phyloP scores from a whole-genome alignment of 257 asterid genomes.

The Anisodus tanguticus region DNA sequence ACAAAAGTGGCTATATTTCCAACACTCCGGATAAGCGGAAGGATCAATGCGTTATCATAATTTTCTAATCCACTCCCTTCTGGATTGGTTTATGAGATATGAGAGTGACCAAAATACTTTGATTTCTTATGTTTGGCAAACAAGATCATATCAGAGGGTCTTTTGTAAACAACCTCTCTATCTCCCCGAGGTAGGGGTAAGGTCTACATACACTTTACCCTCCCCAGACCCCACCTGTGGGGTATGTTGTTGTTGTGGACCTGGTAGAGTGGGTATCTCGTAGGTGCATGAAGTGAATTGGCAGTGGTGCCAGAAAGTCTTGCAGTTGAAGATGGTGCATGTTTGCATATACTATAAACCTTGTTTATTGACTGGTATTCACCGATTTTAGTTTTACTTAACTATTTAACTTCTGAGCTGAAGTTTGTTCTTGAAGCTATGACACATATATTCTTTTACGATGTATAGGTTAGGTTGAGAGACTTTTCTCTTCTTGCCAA shows the following conservation, averaged over 20 bases:
- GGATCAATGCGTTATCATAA: too few relatives aligned
- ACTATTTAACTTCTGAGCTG: neutral
- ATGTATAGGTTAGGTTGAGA: constrained; percentile 4
- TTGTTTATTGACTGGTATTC: neutral
- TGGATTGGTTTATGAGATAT: too few relatives aligned
- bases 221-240: too few relatives aligned
- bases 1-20: too few relatives aligned
- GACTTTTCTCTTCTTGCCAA: neutral
- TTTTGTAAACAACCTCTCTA: too few relatives aligned
- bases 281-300: neutral
- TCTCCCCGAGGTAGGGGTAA: too few relatives aligned
- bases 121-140: too few relatives aligned
- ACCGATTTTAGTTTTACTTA: neutral
- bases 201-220: too few relatives aligned
- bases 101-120: too few relatives aligned
- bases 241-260: neutral
- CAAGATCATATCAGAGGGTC: too few relatives aligned
- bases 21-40: too few relatives aligned
- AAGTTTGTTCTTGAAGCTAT: neutral
- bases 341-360: constrained; percentile 4
- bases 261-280: neutral
- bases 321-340: neutral
- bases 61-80: too few relatives aligned
- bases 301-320: neutral
- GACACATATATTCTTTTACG: neutral